These are phyloP conservation scores for Gossypium raimondii DNA, from an alignment of 345 rosid genomes.

Conservation along the genomic window DNA sequence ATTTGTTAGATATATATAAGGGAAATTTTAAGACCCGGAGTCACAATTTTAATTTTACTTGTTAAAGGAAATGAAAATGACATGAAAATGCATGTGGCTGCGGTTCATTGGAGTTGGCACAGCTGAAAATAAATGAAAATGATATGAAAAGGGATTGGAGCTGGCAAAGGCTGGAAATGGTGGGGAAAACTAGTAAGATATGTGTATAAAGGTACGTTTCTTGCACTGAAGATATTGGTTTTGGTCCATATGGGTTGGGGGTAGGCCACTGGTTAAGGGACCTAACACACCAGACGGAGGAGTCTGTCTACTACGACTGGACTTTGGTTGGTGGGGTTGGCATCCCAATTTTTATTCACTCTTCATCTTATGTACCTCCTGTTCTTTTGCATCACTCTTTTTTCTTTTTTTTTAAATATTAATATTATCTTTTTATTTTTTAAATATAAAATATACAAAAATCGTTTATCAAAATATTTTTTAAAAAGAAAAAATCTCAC, in stretches of 20 bases:
- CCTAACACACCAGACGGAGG: conserved; percentile 18
- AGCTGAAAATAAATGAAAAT: not conserved
- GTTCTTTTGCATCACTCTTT: no score
- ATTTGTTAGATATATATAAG: not conserved
- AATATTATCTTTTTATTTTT: not conserved
- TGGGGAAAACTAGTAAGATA: no score
- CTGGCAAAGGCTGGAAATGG: no score
- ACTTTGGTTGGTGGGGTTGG: conserved; percentile 50
- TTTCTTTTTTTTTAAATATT: not conserved
- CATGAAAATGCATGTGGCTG: not conserved
- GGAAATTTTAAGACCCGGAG: not conserved
- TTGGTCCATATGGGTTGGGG: conserved; percentile 31
- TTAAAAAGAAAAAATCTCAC: no score
- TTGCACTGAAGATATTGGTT: not conserved
- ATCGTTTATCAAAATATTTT: no score
- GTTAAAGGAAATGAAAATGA: conserved; percentile 4
- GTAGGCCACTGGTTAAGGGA: conserved; percentile 46
- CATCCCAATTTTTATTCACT: conserved; percentile 30
- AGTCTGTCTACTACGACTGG: not conserved
- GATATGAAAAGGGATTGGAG: no score
- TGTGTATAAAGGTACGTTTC: not conserved
- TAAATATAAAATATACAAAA: no score
- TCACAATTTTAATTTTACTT: not conserved
- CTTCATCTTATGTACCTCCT: no score
- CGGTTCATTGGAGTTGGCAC: not conserved